Percentiles rank a stretch among this genome's conserved stretches.
Evolutionary conservation across 2,329 filamentous ascomycete species (phyloP).

Genomic region (Pseudocercospora vitis): DNA sequence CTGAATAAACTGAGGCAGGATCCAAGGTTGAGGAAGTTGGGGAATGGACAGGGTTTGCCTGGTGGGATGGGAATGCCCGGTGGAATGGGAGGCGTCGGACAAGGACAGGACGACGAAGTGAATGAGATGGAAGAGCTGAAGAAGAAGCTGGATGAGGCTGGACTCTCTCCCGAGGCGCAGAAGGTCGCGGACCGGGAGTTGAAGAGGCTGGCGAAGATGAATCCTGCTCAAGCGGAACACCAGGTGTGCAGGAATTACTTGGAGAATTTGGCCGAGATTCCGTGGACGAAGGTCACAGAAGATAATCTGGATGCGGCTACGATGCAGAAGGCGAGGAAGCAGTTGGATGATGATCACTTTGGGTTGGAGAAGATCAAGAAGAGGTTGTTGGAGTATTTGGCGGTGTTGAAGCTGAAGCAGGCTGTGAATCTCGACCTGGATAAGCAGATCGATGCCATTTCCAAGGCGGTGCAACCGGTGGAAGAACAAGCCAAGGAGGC

Average conservation of each 20-base stretch:
- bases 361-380: constrained; percentile 97
- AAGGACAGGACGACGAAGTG: constrained; percentile 68
- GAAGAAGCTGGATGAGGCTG: constrained; percentile 79
- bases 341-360: constrained; percentile 94
- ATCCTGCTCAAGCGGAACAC: constrained; percentile 92
- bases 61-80: constrained; percentile 34
- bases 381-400: constrained; percentile 88
- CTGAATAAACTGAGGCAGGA: constrained; percentile 47
- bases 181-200: constrained; percentile 91
- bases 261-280: constrained; percentile 90
- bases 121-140: constrained; percentile 91
- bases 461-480: constrained; percentile 43
- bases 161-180: constrained; percentile 77
- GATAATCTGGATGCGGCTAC: constrained; percentile 83
- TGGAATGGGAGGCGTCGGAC: constrained; percentile 40
- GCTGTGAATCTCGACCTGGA: constrained; percentile 82
- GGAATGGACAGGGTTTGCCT: constrained; percentile 34
- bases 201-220: constrained; percentile 89
- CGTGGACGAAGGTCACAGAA: constrained; percentile 81
- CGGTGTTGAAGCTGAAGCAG: constrained; percentile 93
- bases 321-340: constrained; percentile 74
- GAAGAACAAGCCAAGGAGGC: constrained; percentile 41
- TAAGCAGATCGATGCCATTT: constrained; percentile 65
- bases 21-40: constrained; percentile 40
- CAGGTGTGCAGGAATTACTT: constrained; percentile 91